Evolutionary conservation across 2,329 filamentous ascomycete species (phyloP), one percentile per base, ranked within the genome.

Genomic region (Ophiostoma australiae): DNA sequence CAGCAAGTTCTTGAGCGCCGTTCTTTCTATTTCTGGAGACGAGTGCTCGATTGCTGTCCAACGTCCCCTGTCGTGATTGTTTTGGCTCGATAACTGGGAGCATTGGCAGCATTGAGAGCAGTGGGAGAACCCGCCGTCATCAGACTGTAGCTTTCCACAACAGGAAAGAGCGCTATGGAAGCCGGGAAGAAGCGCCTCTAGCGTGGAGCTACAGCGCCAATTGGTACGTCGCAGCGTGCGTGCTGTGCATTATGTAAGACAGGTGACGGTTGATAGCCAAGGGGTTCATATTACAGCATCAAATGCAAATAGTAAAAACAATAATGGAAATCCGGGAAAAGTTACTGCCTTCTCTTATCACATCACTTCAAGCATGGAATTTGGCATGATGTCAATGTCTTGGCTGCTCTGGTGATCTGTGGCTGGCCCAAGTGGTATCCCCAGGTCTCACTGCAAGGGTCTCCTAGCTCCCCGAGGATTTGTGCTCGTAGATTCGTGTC

Each of bases 141-240:
- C 31, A 37, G 33, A 31, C 33, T 65, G 61, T 65, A 37, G 33
- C 20, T 66, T 48, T 44, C 66, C 66, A 33, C 66, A 67, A 67
- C 66, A 67, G 66, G 66, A 44, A 41, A 67, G 39, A 48, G 66
- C 20, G 65, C 65, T 44, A 67, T 67, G 66, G 66, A 31, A 67
- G 66, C 65, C 66, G 66, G 66, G 66, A 67, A 44, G 66, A 67
- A 67, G 66, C 66, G 66, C 31, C 23, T 44, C 39, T 67, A 67
- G 66, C 66, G 66, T 31, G 66, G 23, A 58, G 23, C n/a, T 44
- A 44, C 66, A 67, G 52, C 52, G 52, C 52, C 65, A 41, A n/a
- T 11, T 65, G 61, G 61, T 65, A 65, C 27, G 52, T 58, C 52
- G 52, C 23, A 58, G 52, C 23, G 52, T 27, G 52, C 23, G 52